A percentile compares a stretch with the other conserved stretches of the same genome.
These are phyloP conservation scores for Pyrus hybrid DNA, from an alignment of 331 rosid genomes.

Conservation along the genomic window DNA sequence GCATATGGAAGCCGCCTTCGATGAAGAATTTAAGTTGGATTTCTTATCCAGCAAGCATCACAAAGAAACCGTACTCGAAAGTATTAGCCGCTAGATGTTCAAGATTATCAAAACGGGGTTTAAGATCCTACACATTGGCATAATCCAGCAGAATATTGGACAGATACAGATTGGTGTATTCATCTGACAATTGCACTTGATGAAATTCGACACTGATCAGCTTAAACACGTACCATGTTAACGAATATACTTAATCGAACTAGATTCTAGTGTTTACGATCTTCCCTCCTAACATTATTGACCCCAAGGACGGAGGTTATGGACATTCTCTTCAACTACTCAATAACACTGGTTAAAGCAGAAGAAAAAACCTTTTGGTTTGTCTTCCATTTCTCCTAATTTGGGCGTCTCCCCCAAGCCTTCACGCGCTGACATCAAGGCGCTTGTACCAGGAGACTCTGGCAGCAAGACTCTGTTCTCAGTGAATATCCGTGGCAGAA, in stretches of 20 bases:
- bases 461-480: conserved; percentile 67
- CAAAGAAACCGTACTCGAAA: not conserved
- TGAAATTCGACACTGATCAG: conserved; percentile 14
- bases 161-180: conserved; percentile 2
- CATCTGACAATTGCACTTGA: conserved; percentile 16
- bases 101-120: not conserved
- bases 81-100: conserved; percentile 4
- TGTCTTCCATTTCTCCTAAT: conserved; percentile 36
- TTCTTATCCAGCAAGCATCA: not conserved
- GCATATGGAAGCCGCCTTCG: too few species aligned
- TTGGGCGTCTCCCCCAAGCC: conserved; percentile 57
- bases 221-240: conserved; percentile 27
- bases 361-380: conserved; percentile 68
- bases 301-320: conserved; percentile 3
- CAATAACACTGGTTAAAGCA: conserved; percentile 79
- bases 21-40: too few species aligned
- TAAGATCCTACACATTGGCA: conserved; percentile 4
- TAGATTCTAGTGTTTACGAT: conserved; percentile 23
- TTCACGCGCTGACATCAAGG: conserved; percentile 63
- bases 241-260: conserved; percentile 30
- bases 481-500: conserved; percentile 60
- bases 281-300: conserved; percentile 23
- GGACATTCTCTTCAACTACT: conserved; percentile 15
- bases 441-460: conserved; percentile 90
- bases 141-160: conserved; percentile 11